Evolutionary conservation across 2,329 filamentous ascomycete species (phyloP), one percentile per base, ranked within the genome.

Genomic region (Fusarium sp.): DNA sequence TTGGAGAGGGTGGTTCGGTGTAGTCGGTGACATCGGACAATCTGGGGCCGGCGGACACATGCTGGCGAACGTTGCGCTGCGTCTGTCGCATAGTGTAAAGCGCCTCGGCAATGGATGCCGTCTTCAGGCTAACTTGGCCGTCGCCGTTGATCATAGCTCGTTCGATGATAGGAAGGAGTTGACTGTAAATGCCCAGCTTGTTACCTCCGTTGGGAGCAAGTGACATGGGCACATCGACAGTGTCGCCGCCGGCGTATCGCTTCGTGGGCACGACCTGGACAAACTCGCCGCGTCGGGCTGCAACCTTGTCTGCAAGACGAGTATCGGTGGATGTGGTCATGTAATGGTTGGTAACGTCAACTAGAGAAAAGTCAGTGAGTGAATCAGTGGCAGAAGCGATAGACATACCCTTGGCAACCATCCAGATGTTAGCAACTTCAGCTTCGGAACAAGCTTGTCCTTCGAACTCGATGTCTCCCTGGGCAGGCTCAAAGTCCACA

Each of bases 371-470:
- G 58, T 76, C 63, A 77, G 73, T 23, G 4, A 18, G 36, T 38
- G n/a, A 16, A 23, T 1, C 14, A n/a, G 18, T 16, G n/a, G 14
- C 4, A 33, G 14, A 8, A 14, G 4, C 10, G 18, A 0, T 18
- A 42, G 38, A 65, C 76, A 20, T 68, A 79, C 78, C 76, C 53
- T 77, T 78, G 1, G 78, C 78, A 11, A 65, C 53, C 69, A 80
- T 73, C 3, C 69, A 25, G 2, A 62, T 6, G 56, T 59, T 63
- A 31, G 66, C 61, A 4, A 62, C 33, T 25, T 66, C 20, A 3
- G 65, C 73, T 20, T 44, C 36, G n/a, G 62, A 46, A 34, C 33
- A 36, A 14, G 71, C 57, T 18, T 46, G 18, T 33, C 62, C 69
- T 1, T 29, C 23, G 13, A 64, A 71, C 10, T 44, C 23, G 29